These are phyloP conservation scores for Clohesyomyces aquaticus DNA, from an alignment of 495 filamentous ascomycete genomes.

Conservation along the genomic window DNA sequence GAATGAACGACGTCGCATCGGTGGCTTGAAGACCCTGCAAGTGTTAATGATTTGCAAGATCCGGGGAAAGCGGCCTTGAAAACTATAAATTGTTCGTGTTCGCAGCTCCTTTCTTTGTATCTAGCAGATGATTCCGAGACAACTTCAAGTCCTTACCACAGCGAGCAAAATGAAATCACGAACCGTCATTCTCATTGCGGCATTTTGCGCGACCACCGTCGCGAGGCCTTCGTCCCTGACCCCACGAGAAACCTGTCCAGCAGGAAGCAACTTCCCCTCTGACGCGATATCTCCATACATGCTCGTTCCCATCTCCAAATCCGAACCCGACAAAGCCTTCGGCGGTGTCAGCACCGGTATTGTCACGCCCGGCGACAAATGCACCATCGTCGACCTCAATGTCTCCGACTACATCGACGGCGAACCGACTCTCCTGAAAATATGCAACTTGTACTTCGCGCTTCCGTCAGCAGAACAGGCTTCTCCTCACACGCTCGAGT, in stretches of 20 bases:
- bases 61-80: not conserved
- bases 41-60: not conserved
- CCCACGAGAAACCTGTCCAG: constrained; percentile 4
- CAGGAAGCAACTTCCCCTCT: constrained; percentile 12
- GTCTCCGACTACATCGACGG: constrained; percentile 28
- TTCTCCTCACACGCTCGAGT: constrained; percentile 8
- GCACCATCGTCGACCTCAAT: constrained; percentile 28
- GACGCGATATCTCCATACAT: constrained; percentile 24
- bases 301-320: constrained; percentile 19
- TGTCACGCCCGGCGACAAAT: constrained; percentile 22
- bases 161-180: not conserved
- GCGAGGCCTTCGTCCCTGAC: not conserved
- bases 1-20: not conserved
- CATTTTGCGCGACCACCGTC: not conserved
- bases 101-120: too few relatives aligned
- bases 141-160: not conserved
- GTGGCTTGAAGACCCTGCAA: not conserved
- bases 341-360: constrained; percentile 17
- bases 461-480: constrained; percentile 14
- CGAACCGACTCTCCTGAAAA: constrained; percentile 21
- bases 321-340: constrained; percentile 15
- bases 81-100: too few relatives aligned
- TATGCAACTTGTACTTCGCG: constrained; percentile 21
- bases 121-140: not conserved
- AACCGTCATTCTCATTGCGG: not conserved